Conservation (phyloP, 2,329 filamentous ascomycete species). For the Didymella pinodella region DNA sequence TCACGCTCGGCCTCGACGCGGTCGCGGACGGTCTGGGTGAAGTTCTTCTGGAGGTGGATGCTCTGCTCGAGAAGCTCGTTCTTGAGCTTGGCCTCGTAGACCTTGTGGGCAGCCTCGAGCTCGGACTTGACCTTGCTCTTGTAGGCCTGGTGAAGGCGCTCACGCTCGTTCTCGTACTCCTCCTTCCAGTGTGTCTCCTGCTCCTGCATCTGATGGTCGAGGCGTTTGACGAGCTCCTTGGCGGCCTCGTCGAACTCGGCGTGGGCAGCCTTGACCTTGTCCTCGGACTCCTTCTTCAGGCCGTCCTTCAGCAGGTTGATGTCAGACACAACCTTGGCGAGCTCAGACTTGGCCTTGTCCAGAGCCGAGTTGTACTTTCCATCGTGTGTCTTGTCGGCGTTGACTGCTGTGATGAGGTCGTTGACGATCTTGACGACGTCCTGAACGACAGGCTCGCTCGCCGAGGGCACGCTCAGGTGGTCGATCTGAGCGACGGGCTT, state of each 20-base stretch:
- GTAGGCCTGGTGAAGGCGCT: constrained; percentile 78
- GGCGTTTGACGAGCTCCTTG: constrained; percentile 83
- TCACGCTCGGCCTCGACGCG: constrained; percentile 89
- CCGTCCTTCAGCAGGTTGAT: constrained; percentile 76
- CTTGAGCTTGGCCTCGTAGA: constrained; percentile 82
- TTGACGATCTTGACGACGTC: constrained; percentile 95
- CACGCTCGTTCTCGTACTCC: constrained; percentile 88
- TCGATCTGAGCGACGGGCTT: constrained; percentile 70
- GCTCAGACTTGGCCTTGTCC: constrained; percentile 82
- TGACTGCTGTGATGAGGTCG: constrained; percentile 91
- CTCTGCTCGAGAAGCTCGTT: constrained; percentile 92
- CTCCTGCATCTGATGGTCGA: constrained; percentile 80
- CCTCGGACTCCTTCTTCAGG: constrained; percentile 74
- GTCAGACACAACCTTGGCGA: constrained; percentile 78
- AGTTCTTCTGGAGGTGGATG: constrained; percentile 84
- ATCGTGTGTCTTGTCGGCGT: constrained; percentile 77
- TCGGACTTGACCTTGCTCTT: constrained; percentile 81
- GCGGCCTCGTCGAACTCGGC: constrained; percentile 87
- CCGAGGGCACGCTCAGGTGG: constrained; percentile 75
- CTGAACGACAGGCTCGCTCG: constrained; percentile 86
- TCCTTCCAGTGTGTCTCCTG: constrained; percentile 85
- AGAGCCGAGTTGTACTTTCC: constrained; percentile 81
- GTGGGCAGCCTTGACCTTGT: constrained; percentile 74
- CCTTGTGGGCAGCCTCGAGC: constrained; percentile 77
- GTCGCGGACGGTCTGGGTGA: constrained; percentile 77